Percentiles rank a stretch among this genome's conserved stretches.
Evolutionary conservation across 2,329 filamentous ascomycete species (phyloP).

Genomic region (Didymella exigua): DNA sequence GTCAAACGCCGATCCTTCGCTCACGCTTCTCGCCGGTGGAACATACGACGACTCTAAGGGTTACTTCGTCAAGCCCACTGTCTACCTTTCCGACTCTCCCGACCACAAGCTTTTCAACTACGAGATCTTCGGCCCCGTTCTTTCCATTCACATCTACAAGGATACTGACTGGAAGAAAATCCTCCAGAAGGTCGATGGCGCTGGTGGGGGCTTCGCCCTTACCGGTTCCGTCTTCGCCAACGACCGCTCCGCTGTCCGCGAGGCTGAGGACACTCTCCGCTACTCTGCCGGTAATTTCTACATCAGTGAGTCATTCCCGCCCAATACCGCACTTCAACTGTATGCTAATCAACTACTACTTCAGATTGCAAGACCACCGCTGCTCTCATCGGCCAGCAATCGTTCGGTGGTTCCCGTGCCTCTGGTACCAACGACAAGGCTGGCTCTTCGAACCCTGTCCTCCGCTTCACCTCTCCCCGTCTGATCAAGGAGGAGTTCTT

Average conservation of each 20-base stretch:
- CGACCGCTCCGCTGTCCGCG: constrained; percentile 67
- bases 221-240: constrained; percentile 76
- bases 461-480: constrained; percentile 60
- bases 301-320: constrained; percentile 58
- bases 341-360: constrained; percentile 11
- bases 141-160: constrained; percentile 77
- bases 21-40: constrained; percentile 75
- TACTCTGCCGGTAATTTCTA: constrained; percentile 82
- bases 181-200: constrained; percentile 62
- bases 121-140: constrained; percentile 80
- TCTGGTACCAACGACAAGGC: constrained; percentile 63
- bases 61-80: constrained; percentile 80
- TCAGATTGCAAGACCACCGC: constrained; percentile 38
- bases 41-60: constrained; percentile 76
- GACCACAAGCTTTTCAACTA: constrained; percentile 73
- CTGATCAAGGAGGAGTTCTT: constrained; percentile 62
- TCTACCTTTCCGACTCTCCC: constrained; percentile 75
- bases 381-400: constrained; percentile 54
- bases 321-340: neutral
- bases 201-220: constrained; percentile 74
- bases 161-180: constrained; percentile 62
- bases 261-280: constrained; percentile 71
- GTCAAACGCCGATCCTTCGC: constrained; percentile 72
- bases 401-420: constrained; percentile 58
- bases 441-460: constrained; percentile 56